Evolutionary conservation across 1,284 basidiomycete species (phyloP).

Genomic region (Rhizopogon parksii): DNA sequence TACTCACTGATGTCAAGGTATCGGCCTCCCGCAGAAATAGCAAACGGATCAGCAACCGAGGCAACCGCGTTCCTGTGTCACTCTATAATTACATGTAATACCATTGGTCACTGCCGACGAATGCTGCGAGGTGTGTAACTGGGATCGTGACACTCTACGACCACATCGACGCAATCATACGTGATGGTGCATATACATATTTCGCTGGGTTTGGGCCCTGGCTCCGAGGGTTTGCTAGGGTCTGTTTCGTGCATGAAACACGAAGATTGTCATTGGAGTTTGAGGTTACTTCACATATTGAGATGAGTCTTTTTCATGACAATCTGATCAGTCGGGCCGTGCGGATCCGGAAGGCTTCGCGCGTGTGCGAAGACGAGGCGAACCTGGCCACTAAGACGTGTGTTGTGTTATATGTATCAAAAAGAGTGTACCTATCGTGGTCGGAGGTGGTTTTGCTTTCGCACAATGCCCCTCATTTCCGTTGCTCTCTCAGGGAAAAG

Average conservation of each 20-base stretch:
- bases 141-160: neutral
- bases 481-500: neutral
- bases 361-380: neutral
- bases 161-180: neutral
- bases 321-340: neutral
- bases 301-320: too few species aligned
- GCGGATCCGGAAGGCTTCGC: neutral
- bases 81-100: neutral
- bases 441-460: neutral
- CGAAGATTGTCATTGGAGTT: neutral
- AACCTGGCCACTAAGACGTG: neutral
- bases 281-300: neutral
- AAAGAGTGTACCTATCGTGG: neutral
- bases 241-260: neutral
- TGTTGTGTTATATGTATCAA: neutral
- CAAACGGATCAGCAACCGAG: neutral
- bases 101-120: neutral
- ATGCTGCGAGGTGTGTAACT: neutral
- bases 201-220: neutral
- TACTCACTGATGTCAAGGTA: neutral
- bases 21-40: neutral
- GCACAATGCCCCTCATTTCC: conserved; percentile 2
- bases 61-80: neutral
- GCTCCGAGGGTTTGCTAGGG: conserved; percentile 1
- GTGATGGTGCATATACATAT: neutral